Evolutionary conservation across 306 rosid genomes (phyloP), one percentile per base, ranked within the genome.

Genomic region (Trifolium pratense): DNA sequence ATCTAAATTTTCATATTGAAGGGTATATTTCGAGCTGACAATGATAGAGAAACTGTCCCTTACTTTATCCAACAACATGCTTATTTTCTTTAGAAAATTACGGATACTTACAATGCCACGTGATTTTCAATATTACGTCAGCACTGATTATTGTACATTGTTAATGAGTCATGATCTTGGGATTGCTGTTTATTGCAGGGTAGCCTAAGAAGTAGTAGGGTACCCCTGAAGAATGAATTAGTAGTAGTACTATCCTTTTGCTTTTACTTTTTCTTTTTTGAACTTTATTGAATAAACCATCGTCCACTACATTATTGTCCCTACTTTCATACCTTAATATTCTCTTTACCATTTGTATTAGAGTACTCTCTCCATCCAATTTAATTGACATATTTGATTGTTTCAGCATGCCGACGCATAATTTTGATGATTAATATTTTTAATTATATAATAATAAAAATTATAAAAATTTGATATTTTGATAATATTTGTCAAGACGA

Each of bases 41-140:
- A 71, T 80, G 96, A 87, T 87, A 73, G 89, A 83, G 92, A 86
- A 88, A 89, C 88, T 90, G 97, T 86, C 96, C 78, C 92, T 32
- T 26, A 86, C 93, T 91, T 94, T 91, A 80, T 87, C 96, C 87
- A 69, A 84, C 97, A 94, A 57, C 51, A 46, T 29, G 75, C 53
- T 70, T 56, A 66, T 66, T 65, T 73, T 70, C 62, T 72, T 77
- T 43, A n/a, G 68, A 84, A 84, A 36, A 60, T 77, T 74, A 10
- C 16, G 76, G 74, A 85, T 82, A 68, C 79, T 78, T 82, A 68
- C 69, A 57, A 39, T 48, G 77, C 83, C 92, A 91, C 87, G 86
- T 89, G 84, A 79, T 66, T 66, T 34, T 49, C 75, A 66, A 63
- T 61, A 57, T 80, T 81, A 86, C 81, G 87, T 88, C 97, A 88